Conservation (phyloP, 139 green algal genomes). For the Microglena sp. region DNA sequence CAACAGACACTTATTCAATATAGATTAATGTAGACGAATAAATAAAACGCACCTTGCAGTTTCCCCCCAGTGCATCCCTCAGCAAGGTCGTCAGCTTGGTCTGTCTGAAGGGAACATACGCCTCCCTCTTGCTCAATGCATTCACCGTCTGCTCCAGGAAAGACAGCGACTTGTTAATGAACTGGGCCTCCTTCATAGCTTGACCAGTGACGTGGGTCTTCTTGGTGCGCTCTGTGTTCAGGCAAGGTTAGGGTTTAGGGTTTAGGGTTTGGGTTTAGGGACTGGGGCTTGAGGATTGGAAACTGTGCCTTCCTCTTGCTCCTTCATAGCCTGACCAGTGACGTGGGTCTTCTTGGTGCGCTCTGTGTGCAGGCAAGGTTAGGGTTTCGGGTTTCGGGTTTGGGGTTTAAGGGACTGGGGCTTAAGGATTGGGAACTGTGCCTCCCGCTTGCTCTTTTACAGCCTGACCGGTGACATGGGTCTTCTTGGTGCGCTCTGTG, state of each 20-base stretch:
- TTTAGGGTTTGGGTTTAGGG: too few relatives aligned
- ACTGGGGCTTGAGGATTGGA: too few relatives aligned
- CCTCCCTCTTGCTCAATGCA: slow-evolving; percentile 38
- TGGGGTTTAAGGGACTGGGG: too few relatives aligned
- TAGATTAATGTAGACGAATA: neutral
- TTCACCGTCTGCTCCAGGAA: slow-evolving; percentile 81
- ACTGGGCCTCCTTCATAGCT: slow-evolving; percentile 56
- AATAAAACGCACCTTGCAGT: slow-evolving; percentile 44
- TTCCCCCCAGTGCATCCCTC: slow-evolving; percentile 64
- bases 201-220: slow-evolving; percentile 46
- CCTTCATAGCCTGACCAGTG: slow-evolving; percentile 46
- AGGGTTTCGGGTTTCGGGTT: too few relatives aligned
- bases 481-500: slow-evolving; percentile 70
- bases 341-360: slow-evolving; percentile 58
- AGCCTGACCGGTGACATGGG: slow-evolving; percentile 34
- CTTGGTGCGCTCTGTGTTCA: slow-evolving; percentile 67
- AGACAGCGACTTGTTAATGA: slow-evolving; percentile 76
- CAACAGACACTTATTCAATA: neutral
- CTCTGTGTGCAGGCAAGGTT: too few relatives aligned
- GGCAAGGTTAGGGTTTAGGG: too few relatives aligned
- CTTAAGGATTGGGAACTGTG: slow-evolving; percentile 74
- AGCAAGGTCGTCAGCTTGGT: slow-evolving; percentile 69
- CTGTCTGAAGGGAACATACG: slow-evolving; percentile 64
- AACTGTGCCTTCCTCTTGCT: slow-evolving; percentile 41
- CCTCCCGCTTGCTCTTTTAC: slow-evolving; percentile 49